Evolutionary conservation across 2,329 filamentous ascomycete species (phyloP), one percentile per base, ranked within the genome.

Genomic region (Ampelomyces quisqualis): DNA sequence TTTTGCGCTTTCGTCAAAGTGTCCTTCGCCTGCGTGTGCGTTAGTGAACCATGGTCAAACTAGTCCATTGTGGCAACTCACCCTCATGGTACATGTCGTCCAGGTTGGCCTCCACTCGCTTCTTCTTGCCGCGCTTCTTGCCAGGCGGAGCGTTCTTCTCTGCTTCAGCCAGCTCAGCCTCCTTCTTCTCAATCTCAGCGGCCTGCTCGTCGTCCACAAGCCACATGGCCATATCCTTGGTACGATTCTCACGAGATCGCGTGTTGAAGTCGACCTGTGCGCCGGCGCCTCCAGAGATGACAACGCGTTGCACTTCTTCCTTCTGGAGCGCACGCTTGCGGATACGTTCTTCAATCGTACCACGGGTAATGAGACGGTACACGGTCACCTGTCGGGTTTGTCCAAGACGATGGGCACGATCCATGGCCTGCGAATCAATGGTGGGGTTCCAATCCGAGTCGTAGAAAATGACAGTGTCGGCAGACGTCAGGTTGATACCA

Each of bases 41-140:
- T 77, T 39, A 61, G 49, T 36, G 46, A 32, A 3, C 29, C 28
- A 15, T 28, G 14, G 17, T n/a, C 29, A 7, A 29, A 10, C 9
- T 13, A 8, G 5, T 3, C 1, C 36, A 22, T 38, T 29, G 20
- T n/a, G 21, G n/a, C n/a, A 5, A 46, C 88, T 83, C 69, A 95
- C 93, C 93, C 78, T 98, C 93, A 68, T 98, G 93, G 73, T 98
- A 98, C 88, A 98, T 90, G 65, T 96, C 91, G 68, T 97, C 93
- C 70, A 97, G 73, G 61, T 77, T 82, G 50, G 84, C 72, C 65
- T 84, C 80, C 58, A 73, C 74, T 45, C 73, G 73, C 67, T 78
- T 80, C 57, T 68, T 71, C 47, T 87, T 85, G 47, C 87, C 86
- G 49, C 80, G 84, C 66, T 68, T 68, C 46, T 62, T 62, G 34